Evolutionary conservation across 78 protist genomes (phyloP).

Genomic region (Anaeramoeba flamelloides): DNA sequence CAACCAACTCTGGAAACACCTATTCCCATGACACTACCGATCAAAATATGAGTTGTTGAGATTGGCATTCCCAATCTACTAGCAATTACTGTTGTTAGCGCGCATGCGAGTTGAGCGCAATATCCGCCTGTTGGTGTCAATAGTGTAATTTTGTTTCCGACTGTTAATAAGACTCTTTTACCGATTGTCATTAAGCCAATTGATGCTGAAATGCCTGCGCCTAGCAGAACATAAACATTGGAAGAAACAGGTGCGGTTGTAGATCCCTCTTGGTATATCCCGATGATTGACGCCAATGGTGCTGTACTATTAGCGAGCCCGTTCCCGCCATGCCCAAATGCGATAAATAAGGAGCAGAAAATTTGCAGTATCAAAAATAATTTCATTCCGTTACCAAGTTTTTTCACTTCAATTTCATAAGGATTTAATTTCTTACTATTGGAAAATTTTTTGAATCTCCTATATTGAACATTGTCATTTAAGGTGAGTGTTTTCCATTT

Average conservation of each 20-base stretch:
- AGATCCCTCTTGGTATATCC: neutral
- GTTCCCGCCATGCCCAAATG: slow-evolving; percentile 1
- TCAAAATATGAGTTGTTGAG: slow-evolving; percentile 21
- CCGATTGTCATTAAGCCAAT: neutral
- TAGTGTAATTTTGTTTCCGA: neutral
- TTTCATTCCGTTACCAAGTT: neutral
- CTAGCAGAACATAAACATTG: neutral
- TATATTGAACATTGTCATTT: too few relatives aligned
- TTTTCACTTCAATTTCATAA: neutral
- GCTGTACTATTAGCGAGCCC: neutral
- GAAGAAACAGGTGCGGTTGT: neutral
- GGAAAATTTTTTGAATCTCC: too few relatives aligned
- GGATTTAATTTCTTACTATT: too few relatives aligned
- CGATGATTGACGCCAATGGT: neutral
- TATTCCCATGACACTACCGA: slow-evolving; percentile 19
- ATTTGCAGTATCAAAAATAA: neutral
- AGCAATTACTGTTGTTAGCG: slow-evolving; percentile 16
- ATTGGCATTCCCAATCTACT: slow-evolving; percentile 26
- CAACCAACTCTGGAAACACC: too few relatives aligned
- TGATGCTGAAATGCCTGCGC: neutral
- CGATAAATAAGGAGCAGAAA: neutral
- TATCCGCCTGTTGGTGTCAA: slow-evolving; percentile 15
- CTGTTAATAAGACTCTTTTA: neutral
- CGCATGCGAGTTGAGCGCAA: slow-evolving; percentile 14
- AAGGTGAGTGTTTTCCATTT: too few relatives aligned